A percentile compares a stretch with the other conserved stretches of the same genome.
These are phyloP conservation scores for Microbotryum silenes-acaulis DNA, from an alignment of 1,284 basidiomycete species.

Conservation along the genomic window DNA sequence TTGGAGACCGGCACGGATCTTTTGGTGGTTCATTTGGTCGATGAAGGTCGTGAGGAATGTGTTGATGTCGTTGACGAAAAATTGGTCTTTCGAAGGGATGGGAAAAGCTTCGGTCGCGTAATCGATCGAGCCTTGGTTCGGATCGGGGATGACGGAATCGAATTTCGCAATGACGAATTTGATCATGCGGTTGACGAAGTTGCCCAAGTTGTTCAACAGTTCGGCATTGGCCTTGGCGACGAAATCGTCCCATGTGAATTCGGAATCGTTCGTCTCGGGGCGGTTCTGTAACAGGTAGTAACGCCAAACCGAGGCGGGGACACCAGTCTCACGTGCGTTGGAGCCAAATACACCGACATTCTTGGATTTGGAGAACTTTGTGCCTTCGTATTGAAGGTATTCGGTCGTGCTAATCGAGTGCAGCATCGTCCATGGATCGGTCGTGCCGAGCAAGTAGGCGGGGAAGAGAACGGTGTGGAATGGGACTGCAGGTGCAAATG, in stretches of 20 bases:
- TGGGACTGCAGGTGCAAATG: conserved; percentile 27
- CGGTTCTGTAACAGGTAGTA: conserved; percentile 91
- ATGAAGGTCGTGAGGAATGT: conserved; percentile 69
- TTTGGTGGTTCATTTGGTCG: conserved; percentile 82
- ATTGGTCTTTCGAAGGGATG: conserved; percentile 56
- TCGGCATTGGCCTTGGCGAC: conserved; percentile 91
- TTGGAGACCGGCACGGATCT: conserved; percentile 78
- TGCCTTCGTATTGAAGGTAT: conserved; percentile 96
- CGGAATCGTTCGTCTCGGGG: conserved; percentile 88
- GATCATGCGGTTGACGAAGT: conserved; percentile 90
- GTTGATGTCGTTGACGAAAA: conserved; percentile 78
- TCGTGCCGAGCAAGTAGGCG: conserved; percentile 79
- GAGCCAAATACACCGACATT: conserved; percentile 97
- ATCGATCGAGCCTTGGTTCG: conserved; percentile 48
- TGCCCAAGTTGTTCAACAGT: conserved; percentile 92
- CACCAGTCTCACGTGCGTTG: conserved; percentile 83
- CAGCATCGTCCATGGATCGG: conserved; percentile 84
- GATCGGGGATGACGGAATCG: conserved; percentile 67
- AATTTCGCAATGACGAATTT: conserved; percentile 90
- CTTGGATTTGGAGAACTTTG: conserved; percentile 97
- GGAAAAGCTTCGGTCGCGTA: conserved; percentile 50
- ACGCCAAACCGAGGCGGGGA: conserved; percentile 90
- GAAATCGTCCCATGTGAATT: conserved; percentile 96
- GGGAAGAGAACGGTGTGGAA: conserved; percentile 98
- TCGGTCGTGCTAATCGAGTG: conserved; percentile 95